These are phyloP conservation scores for Colletotrichum eleusines DNA, from an alignment of 2,329 filamentous ascomycete species.

Conservation along the genomic window DNA sequence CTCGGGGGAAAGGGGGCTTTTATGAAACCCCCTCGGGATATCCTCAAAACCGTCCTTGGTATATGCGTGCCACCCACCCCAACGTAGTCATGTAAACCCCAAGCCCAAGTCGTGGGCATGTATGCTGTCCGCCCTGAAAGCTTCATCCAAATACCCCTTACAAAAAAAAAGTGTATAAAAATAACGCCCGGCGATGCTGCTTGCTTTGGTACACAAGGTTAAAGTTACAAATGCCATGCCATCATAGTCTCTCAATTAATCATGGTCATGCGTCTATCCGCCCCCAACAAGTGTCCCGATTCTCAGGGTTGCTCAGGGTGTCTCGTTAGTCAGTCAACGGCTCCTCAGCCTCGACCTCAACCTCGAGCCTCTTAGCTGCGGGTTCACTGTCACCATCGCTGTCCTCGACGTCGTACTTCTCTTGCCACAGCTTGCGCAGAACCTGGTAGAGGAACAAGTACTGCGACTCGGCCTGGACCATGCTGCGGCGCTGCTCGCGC, in stretches of 20 bases:
- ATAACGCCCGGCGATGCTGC: slow-evolving; percentile 26
- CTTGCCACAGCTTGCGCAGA: slow-evolving; percentile 78
- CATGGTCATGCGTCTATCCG: not conserved
- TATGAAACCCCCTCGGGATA: not conserved
- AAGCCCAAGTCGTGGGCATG: not conserved
- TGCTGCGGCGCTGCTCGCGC: slow-evolving; percentile 89
- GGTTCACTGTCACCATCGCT: slow-evolving; percentile 56
- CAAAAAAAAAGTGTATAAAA: slow-evolving; percentile 15
- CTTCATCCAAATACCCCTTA: too few species aligned
- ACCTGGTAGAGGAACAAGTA: slow-evolving; percentile 92
- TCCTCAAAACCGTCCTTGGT: not conserved
- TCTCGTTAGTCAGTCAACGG: slow-evolving; percentile 53
- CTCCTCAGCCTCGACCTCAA: slow-evolving; percentile 63
- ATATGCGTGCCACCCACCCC: not conserved
- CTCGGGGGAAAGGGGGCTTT: not conserved
- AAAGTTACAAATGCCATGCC: slow-evolving; percentile 24
- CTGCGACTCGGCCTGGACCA: slow-evolving; percentile 93
- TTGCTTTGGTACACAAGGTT: slow-evolving; percentile 29
- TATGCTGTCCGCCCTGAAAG: not conserved
- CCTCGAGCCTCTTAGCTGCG: slow-evolving; percentile 66
- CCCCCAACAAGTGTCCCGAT: not conserved
- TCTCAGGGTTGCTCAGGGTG: not conserved
- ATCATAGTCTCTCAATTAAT: slow-evolving; percentile 24
- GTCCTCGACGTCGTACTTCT: slow-evolving; percentile 65
- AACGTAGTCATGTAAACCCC: slow-evolving; percentile 2